A percentile compares a stretch with the other conserved stretches of the same genome.
These are phyloP conservation scores for Globisporangium sylvaticum DNA, from an alignment of 352 stramenopile species.

Conservation along the genomic window DNA sequence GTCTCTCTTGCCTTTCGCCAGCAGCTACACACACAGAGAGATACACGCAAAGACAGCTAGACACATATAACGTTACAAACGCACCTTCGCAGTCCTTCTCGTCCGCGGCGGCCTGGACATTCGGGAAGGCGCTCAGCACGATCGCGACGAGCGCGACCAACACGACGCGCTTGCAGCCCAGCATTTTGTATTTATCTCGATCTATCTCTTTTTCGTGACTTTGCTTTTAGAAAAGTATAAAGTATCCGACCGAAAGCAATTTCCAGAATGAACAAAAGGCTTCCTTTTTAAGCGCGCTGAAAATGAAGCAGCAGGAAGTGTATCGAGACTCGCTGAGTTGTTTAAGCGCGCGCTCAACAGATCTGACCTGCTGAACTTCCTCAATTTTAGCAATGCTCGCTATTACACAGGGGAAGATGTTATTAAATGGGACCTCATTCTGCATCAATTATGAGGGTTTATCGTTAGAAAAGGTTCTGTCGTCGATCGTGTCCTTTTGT, in stretches of 20 bases:
- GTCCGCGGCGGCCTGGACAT: constrained; percentile 47
- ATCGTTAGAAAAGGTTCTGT: neutral
- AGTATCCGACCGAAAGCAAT: neutral
- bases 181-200: constrained; percentile 50
- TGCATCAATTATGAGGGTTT: neutral
- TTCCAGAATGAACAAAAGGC: no score
- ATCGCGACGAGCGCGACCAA: constrained; percentile 71
- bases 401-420: neutral
- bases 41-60: neutral
- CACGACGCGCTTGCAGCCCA: constrained; percentile 50
- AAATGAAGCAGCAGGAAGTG: neutral
- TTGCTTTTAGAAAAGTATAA: constrained; percentile 18
- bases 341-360: constrained; percentile 5
- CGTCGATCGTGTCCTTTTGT: neutral
- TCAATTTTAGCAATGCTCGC: neutral
- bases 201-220: neutral
- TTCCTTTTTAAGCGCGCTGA: constrained; percentile 25
- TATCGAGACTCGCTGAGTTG: neutral
- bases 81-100: constrained; percentile 90
- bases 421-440: neutral
- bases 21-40: neutral
- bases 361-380: neutral
- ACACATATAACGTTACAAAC: no score
- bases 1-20: neutral
- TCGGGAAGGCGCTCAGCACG: constrained; percentile 27